These are phyloP conservation scores for Populus hybrid DNA, from an alignment of 441 rosid species.

Conservation along the genomic window DNA sequence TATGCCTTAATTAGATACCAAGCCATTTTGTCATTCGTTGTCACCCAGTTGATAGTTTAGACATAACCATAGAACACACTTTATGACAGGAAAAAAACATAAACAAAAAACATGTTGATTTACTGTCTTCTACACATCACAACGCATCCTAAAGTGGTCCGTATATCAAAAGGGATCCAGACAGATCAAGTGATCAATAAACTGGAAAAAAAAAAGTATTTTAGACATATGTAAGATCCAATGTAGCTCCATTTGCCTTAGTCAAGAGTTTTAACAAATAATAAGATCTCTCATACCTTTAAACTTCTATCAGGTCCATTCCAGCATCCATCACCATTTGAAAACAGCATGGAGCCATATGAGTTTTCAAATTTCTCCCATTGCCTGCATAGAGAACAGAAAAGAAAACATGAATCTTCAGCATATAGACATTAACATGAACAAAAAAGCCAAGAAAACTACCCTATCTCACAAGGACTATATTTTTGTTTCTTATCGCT, in stretches of 20 bases:
- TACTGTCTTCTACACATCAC: no score
- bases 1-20: not conserved
- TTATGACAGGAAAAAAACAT: not conserved
- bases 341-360: constrained; percentile 60
- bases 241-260: not conserved
- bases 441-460: not conserved
- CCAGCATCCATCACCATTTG: constrained; percentile 91
- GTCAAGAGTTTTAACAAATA: not conserved
- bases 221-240: not conserved
- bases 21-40: not conserved
- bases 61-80: not conserved
- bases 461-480: no score
- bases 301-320: constrained; percentile 96
- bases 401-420: not conserved
- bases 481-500: no score
- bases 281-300: constrained; percentile 47
- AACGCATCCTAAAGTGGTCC: not conserved
- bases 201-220: not conserved
- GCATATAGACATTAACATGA: not conserved
- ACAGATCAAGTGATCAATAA: not conserved
- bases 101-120: no score
- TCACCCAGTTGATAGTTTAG: not conserved
- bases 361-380: constrained; percentile 91
- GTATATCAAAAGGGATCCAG: not conserved
- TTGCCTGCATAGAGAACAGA: constrained; percentile 35